Evolutionary conservation across 768 basidiomycete species (phyloP), one percentile per base, ranked within the genome.

Genomic region (Mycena metata): DNA sequence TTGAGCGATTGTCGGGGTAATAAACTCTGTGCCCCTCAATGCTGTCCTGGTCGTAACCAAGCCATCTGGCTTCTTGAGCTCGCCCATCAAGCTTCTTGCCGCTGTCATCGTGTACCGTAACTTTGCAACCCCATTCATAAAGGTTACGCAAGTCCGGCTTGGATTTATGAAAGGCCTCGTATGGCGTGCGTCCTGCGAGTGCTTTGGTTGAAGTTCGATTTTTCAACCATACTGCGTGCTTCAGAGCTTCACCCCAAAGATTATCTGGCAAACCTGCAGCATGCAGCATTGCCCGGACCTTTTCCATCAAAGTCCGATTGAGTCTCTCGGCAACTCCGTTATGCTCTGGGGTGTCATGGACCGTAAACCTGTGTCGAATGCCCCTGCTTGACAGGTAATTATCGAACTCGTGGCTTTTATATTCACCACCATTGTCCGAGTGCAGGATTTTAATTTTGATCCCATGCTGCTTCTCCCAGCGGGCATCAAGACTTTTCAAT

Each of bases 171-270:
- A 70, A 60, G 16, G 73, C 70, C 61, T 81, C 69, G 68, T 74
- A 79, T 0, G 79, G 79, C 1, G 75, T 81, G 47, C 39, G 73
- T 0, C 74, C 77, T 16, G 73, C 56, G 2, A 81, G 45, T 3
- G 77, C 77, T 26, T 71, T 74, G 0, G 75, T 80, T 6, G 66
- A 66, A 0, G 76, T 79, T 0, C 76, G 39, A 67, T 85, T 85
- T 65, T 78, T 75, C 26, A 85, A 33, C 77, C 81, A 85, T 0
- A 79, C 73, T 0, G 76, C 79, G 61, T 84, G 77, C 3, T 57
- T 59, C 0, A 79, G 71, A 0, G 80, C 81, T 35, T 84, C 77
- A 1, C 77, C 81, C 85, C 83, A 87, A 0, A 85, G 73, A 35
- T 36, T 71, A 12, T 68, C 69, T 0, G 83, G 84, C 1, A 85